A percentile compares a stretch with the other conserved stretches of the same genome.
phyloP scores from a whole-genome alignment of 1,284 basidiomycete species.

The Ceratobasidium sp. region DNA sequence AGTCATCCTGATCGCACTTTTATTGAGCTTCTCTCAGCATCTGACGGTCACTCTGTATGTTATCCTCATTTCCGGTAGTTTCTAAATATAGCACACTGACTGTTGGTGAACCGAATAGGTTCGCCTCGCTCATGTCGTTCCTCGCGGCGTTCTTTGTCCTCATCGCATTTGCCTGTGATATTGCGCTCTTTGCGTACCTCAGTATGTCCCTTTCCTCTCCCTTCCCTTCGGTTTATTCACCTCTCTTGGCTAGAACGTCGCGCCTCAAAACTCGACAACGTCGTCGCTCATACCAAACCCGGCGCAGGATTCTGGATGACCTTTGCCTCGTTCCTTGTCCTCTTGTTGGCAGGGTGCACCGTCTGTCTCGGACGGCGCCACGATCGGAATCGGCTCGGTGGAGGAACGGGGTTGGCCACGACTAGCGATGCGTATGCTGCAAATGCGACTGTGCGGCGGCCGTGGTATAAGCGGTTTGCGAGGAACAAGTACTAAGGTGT shows the following conservation, averaged over 20 bases:
- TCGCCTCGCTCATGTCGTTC: conserved; percentile 74
- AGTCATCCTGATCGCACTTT: conserved; percentile 72
- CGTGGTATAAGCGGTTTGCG: conserved; percentile 29
- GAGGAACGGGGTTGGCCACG: conserved; percentile 39
- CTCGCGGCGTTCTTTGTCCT: conserved; percentile 74
- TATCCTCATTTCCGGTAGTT: neutral
- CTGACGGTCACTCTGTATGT: conserved; percentile 65
- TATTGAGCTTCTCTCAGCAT: conserved; percentile 74
- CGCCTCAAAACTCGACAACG: conserved; percentile 57
- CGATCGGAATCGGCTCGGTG: conserved; percentile 54
- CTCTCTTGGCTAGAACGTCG: conserved; percentile 37
- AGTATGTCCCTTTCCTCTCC: conserved; percentile 66
- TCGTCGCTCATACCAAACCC: conserved; percentile 64
- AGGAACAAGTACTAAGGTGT: conserved; percentile 28
- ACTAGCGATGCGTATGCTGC: conserved; percentile 41
- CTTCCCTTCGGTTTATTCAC: neutral
- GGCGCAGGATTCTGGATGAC: conserved; percentile 82
- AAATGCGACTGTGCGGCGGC: conserved; percentile 9
- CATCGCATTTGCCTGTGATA: conserved; percentile 79
- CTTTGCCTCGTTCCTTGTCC: conserved; percentile 73
- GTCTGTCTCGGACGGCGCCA: conserved; percentile 76
- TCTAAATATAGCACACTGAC: neutral
- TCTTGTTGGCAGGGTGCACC: conserved; percentile 73
- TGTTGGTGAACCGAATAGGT: conserved; percentile 29
- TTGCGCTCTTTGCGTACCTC: conserved; percentile 75